Percentiles rank a stretch among this genome's conserved stretches.
Conservation (phyloP, 2,329 filamentous ascomycete species). For the Sclerotiophoma versabilis region DNA sequence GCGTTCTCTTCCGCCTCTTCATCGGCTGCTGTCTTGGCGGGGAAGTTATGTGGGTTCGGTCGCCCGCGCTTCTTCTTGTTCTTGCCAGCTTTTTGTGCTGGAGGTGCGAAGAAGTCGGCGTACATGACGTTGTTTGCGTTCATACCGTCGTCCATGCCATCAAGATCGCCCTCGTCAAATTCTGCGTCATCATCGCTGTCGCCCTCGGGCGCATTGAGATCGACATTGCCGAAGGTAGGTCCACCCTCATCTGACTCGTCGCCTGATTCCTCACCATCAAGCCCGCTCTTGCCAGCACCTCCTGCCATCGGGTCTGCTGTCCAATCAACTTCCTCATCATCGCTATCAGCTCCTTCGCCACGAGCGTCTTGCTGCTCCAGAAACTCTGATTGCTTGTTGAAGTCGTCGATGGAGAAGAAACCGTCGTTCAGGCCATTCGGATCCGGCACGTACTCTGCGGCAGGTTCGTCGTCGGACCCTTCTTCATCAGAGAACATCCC, state of each 20-base stretch:
- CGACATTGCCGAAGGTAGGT: slow-evolving; percentile 82
- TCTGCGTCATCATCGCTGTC: slow-evolving; percentile 69
- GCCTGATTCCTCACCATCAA: slow-evolving; percentile 54
- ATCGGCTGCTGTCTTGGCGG: slow-evolving; percentile 32
- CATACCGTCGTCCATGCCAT: slow-evolving; percentile 60
- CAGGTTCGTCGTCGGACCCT: slow-evolving; percentile 51
- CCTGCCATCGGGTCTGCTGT: slow-evolving; percentile 72
- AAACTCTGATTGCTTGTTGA: slow-evolving; percentile 91
- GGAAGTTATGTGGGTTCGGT: slow-evolving; percentile 62
- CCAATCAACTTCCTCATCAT: slow-evolving; percentile 85
- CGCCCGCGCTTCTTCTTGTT: slow-evolving; percentile 62
- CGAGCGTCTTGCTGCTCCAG: slow-evolving; percentile 85
- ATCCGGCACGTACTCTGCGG: slow-evolving; percentile 71
- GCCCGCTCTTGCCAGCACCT: slow-evolving; percentile 39
- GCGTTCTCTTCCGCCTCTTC: slow-evolving; percentile 51
- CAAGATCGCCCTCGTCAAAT: slow-evolving; percentile 63
- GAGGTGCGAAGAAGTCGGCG: slow-evolving; percentile 91
- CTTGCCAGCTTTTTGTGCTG: slow-evolving; percentile 72
- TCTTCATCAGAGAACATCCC: slow-evolving; percentile 53
- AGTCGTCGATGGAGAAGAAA: slow-evolving; percentile 97
- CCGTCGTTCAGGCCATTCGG: slow-evolving; percentile 90
- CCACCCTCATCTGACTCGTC: slow-evolving; percentile 75
- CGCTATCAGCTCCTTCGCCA: slow-evolving; percentile 78
- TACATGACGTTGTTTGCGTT: slow-evolving; percentile 93
- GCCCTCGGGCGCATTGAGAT: slow-evolving; percentile 76